phyloP scores from a whole-genome alignment of 805 yeast species.

The Suhomyces sp. region DNA sequence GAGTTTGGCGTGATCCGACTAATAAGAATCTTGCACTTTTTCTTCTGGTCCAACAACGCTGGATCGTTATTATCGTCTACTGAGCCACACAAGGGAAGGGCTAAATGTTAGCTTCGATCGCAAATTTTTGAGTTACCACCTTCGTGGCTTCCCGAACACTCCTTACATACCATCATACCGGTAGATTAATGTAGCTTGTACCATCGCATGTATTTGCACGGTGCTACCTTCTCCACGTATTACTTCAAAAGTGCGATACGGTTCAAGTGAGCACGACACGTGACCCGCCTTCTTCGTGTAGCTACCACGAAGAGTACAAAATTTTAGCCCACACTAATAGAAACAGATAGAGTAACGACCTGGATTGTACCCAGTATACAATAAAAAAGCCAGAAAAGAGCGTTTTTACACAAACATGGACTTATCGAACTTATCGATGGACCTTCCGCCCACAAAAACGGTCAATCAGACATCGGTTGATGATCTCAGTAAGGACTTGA shows the following conservation, averaged over 20 bases:
- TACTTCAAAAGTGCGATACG: background rate
- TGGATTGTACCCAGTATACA: background rate
- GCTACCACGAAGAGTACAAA: background rate
- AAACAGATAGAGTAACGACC: background rate
- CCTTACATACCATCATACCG: slow-evolving; percentile 57
- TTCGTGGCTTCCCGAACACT: background rate
- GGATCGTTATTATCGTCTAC: slow-evolving; percentile 72
- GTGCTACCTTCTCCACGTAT: background rate
- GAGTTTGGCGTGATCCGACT: slow-evolving; percentile 73
- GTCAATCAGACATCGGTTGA: slow-evolving; percentile 46
- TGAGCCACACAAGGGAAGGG: slow-evolving; percentile 87
- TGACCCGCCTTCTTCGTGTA: background rate
- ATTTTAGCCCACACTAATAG: background rate
- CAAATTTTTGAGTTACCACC: background rate
- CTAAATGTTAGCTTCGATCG: slow-evolving; percentile 30
- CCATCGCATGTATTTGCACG: slow-evolving; percentile 39
- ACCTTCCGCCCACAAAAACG: slow-evolving; percentile 52
- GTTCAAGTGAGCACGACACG: background rate
- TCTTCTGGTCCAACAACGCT: slow-evolving; percentile 69
- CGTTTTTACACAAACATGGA: slow-evolving; percentile 43
- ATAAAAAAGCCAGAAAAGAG: too few species aligned
- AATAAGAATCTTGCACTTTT: slow-evolving; percentile 75
- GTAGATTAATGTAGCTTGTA: slow-evolving; percentile 62
- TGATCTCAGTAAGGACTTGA: slow-evolving; percentile 51
- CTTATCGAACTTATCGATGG: slow-evolving; percentile 55